Evolutionary conservation across 208 protist species (phyloP), one percentile per base, ranked within the genome.

Genomic region (Leishmania amazonensis): DNA sequence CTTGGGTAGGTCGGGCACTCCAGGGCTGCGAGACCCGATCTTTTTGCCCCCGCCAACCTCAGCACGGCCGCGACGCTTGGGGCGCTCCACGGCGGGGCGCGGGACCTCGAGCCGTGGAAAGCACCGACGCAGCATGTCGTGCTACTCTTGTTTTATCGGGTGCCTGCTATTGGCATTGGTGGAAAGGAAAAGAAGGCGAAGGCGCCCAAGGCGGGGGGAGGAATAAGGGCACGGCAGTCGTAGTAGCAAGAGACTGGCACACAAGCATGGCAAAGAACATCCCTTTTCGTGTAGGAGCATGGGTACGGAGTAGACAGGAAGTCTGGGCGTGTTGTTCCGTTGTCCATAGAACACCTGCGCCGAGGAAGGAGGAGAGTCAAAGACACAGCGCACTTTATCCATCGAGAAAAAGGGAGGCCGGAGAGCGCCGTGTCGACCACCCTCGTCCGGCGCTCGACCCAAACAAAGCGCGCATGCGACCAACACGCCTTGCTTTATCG

Each of bases 1-100:
- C 81, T 94, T 95, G 9, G 94, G 94, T 54, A 97, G 57, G 76
- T 97, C 92, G 6, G 91, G 91, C 80, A 94, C 78, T 47, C 87
- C 85, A 8, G 88, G 85, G 15, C 84, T 78, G 17, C 84, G 85
- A 28, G 83, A 80, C 17, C 47, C 57, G 0, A 28, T 31, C 60
- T 76, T 80, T 78, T 88, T 87, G 31, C 88, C 81, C 0, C n/a
- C 47, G 53, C 40, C 54, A 35, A 13, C 82, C 19, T 42, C 77
- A 54, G 60, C 51, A 42, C 73, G 73, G 17, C 86, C 75, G 8
- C 85, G 87, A 19, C 91, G 86, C 60, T 84, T 88, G 38, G 90
- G 88, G 2, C 88, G 89, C 84, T 96, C 93, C 31, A 96, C 91
- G 8, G 82, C 90, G 15, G 93, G 93, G 28, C 88, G 78, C 21